These are phyloP conservation scores for Candida vaughaniae DNA, from an alignment of 805 yeast species.

Conservation along the genomic window DNA sequence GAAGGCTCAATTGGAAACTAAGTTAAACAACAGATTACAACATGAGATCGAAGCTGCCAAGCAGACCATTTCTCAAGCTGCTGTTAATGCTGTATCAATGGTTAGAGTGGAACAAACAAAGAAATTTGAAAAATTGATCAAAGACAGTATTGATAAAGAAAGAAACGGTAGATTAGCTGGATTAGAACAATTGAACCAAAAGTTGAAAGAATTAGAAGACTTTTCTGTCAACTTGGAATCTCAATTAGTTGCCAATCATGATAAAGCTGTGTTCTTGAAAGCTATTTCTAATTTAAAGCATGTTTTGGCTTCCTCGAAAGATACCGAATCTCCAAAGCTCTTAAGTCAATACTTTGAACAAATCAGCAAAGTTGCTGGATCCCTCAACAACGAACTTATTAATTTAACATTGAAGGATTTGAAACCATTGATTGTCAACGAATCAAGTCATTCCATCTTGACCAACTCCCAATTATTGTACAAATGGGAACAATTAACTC, in stretches of 20 bases:
- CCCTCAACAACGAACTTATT: constrained; percentile 34
- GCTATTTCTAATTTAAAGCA: constrained; percentile 34
- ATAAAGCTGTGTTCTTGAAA: constrained; percentile 30
- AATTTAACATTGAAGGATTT: constrained; percentile 31
- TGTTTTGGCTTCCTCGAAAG: constrained; percentile 19
- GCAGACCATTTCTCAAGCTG: constrained; percentile 63
- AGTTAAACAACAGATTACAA: constrained; percentile 55
- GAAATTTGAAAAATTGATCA: constrained; percentile 36
- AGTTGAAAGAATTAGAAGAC: constrained; percentile 55
- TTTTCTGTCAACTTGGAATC: constrained; percentile 46
- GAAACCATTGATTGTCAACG: constrained; percentile 34
- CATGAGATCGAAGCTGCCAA: constrained; percentile 69
- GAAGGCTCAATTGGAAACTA: constrained; percentile 56
- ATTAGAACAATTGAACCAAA: constrained; percentile 56
- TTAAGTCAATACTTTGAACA: constrained; percentile 40
- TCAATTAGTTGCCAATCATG: constrained; percentile 34
- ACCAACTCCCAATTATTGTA: constrained; percentile 75
- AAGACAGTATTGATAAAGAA: constrained; percentile 35
- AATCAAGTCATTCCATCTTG: constrained; percentile 54
- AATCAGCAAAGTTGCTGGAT: constrained; percentile 16
- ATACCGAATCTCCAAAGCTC: constrained; percentile 22
- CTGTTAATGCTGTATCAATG: constrained; percentile 68
- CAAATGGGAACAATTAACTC: constrained; percentile 76
- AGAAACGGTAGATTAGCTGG: constrained; percentile 77
- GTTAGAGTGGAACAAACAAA: constrained; percentile 68